Evolutionary conservation across 495 filamentous ascomycete species (phyloP).

Genomic region (Podospora bellae-mahoneyi): DNA sequence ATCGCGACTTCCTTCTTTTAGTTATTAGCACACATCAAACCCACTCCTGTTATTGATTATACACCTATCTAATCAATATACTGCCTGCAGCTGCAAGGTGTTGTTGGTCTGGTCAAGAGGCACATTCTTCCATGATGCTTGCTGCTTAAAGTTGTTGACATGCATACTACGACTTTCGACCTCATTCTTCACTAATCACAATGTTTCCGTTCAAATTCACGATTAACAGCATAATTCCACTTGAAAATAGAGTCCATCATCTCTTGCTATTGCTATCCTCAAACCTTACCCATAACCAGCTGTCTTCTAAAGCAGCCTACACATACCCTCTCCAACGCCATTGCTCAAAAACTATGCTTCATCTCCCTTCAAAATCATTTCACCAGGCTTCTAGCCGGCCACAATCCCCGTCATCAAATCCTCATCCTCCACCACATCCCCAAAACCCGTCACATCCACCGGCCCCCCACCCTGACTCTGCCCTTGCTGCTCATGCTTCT

Average conservation of each 20-base stretch:
- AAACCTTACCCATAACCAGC: neutral
- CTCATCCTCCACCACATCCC: constrained; percentile 55
- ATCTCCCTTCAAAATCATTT: neutral
- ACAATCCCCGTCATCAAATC: constrained; percentile 57
- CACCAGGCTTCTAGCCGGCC: neutral
- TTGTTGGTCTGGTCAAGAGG: too few species aligned
- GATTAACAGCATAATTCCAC: too few species aligned
- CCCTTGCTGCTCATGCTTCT: constrained; percentile 39
- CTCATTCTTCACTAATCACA: neutral
- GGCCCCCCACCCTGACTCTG: constrained; percentile 12
- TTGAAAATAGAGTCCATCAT: neutral
- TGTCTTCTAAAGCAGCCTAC: neutral
- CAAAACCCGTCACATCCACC: constrained; percentile 22
- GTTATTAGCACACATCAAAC: too few species aligned
- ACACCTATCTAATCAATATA: too few species aligned
- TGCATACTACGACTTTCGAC: too few species aligned
- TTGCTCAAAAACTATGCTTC: neutral
- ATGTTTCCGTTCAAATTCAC: too few species aligned
- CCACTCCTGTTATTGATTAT: too few species aligned
- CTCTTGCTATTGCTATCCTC: neutral
- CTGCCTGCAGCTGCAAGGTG: too few species aligned
- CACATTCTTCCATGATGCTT: too few species aligned
- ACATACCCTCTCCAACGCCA: neutral
- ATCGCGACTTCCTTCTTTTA: too few species aligned
- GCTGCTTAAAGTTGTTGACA: too few species aligned